Conservation (phyloP, 768 basidiomycete species). For the Hemileccinum rubropunctum region DNA sequence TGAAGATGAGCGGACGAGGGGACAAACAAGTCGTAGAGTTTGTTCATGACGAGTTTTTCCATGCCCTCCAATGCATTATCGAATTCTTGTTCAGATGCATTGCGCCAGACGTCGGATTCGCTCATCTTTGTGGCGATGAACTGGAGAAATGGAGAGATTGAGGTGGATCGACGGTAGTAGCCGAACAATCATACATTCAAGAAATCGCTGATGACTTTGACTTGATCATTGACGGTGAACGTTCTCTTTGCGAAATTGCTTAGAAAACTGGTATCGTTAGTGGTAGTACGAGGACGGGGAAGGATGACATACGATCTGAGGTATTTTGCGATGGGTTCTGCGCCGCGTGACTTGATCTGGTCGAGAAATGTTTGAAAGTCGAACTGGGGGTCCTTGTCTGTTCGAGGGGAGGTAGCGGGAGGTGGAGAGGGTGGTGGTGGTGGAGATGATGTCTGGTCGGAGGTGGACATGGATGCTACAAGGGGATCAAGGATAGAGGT, state of each 20-base stretch:
- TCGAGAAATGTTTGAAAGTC: constrained; percentile 95
- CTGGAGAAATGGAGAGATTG: constrained; percentile 37
- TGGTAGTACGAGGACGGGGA: background rate
- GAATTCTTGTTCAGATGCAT: constrained; percentile 76
- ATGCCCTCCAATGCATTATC: constrained; percentile 98
- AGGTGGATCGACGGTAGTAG: constrained; percentile 6
- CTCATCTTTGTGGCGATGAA: constrained; percentile 92
- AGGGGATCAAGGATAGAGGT: too few relatives aligned
- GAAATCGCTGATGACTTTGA: constrained; percentile 95
- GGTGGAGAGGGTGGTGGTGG: constrained; percentile 51
- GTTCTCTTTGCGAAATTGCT: constrained; percentile 91
- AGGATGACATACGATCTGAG: constrained; percentile 76
- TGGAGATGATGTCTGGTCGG: constrained; percentile 42
- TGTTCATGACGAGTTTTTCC: constrained; percentile 99
- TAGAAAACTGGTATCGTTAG: constrained; percentile 63
- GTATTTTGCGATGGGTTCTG: constrained; percentile 94
- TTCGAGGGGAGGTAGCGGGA: constrained; percentile 33
- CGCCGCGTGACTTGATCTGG: constrained; percentile 84
- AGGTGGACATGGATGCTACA: too few relatives aligned
- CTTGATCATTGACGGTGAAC: constrained; percentile 89
- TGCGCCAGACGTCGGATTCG: constrained; percentile 78
- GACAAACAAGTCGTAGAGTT: constrained; percentile 90
- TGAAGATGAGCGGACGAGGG: background rate
- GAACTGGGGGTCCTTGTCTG: constrained; percentile 55
- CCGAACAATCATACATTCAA: constrained; percentile 50